Evolutionary conservation across 345 rosid species (phyloP).

Genomic region (Eucalyptus sp.): DNA sequence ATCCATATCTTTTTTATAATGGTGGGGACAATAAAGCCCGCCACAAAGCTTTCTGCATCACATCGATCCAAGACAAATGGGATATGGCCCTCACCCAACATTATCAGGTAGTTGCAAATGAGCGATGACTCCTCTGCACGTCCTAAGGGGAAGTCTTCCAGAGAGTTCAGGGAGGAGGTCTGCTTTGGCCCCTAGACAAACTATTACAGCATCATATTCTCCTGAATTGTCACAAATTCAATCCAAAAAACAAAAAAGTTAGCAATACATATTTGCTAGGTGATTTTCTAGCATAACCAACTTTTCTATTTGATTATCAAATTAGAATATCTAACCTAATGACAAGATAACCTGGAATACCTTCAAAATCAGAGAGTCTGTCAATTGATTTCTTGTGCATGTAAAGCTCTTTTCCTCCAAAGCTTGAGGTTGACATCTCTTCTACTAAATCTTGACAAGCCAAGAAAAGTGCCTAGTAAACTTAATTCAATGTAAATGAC

Average conservation of each 20-base stretch:
- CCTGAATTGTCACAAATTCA: conserved; percentile 3
- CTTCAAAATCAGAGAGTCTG: conserved; percentile 53
- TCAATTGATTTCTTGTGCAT: conserved; percentile 42
- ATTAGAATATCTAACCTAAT: neutral
- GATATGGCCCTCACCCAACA: conserved; percentile 20
- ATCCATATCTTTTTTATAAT: neutral
- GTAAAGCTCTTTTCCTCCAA: conserved; percentile 29
- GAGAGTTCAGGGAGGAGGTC: conserved; percentile 56
- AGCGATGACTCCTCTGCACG: conserved; percentile 79
- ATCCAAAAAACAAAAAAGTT: neutral
- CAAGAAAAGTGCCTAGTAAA: conserved; percentile 60
- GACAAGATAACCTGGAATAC: conserved; percentile 9
- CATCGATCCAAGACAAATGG: neutral
- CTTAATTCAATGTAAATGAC: neutral
- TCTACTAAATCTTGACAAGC: conserved; percentile 59
- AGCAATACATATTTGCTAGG: neutral
- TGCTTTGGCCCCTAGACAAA: conserved; percentile 82
- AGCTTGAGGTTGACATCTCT: conserved; percentile 17
- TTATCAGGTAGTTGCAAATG: conserved; percentile 43
- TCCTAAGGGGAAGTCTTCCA: conserved; percentile 83
- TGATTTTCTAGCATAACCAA: neutral
- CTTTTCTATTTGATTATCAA: neutral
- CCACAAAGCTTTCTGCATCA: neutral
- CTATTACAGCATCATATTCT: conserved; percentile 63
- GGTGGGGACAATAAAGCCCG: neutral